These are phyloP conservation scores for Codiaeum variegatum DNA, from an alignment of 441 rosid species.

Conservation along the genomic window DNA sequence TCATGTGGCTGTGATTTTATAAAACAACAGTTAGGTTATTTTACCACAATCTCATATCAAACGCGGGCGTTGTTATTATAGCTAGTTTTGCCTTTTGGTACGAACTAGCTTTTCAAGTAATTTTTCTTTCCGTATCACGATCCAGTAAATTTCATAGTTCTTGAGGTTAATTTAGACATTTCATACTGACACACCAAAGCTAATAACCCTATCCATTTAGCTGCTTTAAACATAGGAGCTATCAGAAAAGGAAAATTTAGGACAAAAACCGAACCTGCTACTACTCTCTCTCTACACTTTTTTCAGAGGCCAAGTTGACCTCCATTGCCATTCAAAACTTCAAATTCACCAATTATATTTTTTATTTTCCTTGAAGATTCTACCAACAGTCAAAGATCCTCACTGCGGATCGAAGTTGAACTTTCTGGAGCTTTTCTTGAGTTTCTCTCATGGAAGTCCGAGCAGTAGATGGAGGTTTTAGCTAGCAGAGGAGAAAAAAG, in stretches of 20 bases:
- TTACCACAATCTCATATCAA: background rate
- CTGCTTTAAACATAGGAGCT: background rate
- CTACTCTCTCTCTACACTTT: background rate
- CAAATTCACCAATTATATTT: slow-evolving; percentile 6
- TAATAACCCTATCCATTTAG: slow-evolving; percentile 22
- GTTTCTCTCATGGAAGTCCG: slow-evolving; percentile 2
- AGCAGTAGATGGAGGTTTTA: background rate
- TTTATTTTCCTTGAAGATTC: slow-evolving; percentile 32
- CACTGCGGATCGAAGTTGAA: background rate
- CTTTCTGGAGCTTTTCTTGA: slow-evolving; percentile 11
- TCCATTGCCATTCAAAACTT: slow-evolving; percentile 9
- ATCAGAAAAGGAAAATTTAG: background rate
- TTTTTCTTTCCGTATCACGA: background rate
- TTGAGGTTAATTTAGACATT: slow-evolving; percentile 16
- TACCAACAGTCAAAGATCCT: slow-evolving; percentile 50
- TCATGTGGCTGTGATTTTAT: background rate
- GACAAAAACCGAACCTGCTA: background rate
- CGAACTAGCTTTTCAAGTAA: background rate
- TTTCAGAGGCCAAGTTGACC: slow-evolving; percentile 30
- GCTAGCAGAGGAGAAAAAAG: background rate
- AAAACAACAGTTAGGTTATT: background rate
- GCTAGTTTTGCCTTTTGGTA: background rate
- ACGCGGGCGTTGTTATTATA: slow-evolving; percentile 3
- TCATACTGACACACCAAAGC: background rate
- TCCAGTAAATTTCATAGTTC: background rate